Conservation (phyloP, 2,329 filamentous ascomycete species). For the Alternaria sp. region DNA sequence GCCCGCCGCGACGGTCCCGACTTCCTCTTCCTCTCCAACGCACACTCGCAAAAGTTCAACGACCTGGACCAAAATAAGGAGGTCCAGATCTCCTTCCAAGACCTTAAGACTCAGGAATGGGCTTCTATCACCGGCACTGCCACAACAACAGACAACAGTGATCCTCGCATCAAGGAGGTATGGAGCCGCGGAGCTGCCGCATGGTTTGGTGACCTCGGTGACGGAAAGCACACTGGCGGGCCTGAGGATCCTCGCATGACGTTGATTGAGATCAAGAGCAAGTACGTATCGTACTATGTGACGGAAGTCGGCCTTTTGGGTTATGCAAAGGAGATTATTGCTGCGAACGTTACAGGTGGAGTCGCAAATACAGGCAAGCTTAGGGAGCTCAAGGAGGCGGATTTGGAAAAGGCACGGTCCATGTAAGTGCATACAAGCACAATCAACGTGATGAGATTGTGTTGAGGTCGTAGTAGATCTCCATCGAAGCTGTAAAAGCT, state of each 20-base stretch:
- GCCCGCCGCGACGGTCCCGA: constrained; percentile 66
- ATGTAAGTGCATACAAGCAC: constrained; percentile 16
- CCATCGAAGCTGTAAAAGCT: constrained; percentile 8
- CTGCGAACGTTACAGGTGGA: constrained; percentile 49
- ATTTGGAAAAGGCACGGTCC: constrained; percentile 54
- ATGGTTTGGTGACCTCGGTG: constrained; percentile 62
- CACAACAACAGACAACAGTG: constrained; percentile 53
- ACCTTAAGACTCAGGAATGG: constrained; percentile 59
- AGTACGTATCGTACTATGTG: constrained; percentile 53
- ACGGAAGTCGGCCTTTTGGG: constrained; percentile 48
- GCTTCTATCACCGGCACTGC: constrained; percentile 57
- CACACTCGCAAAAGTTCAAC: constrained; percentile 57
- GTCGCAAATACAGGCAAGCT: constrained; percentile 55
- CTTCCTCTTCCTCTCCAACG: constrained; percentile 62
- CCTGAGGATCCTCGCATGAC: constrained; percentile 59
- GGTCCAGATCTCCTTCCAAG: constrained; percentile 58
- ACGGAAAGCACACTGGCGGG: constrained; percentile 58
- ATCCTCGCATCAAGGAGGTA: constrained; percentile 60
- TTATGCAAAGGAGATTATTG: constrained; percentile 52
- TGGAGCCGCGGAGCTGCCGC: constrained; percentile 52
- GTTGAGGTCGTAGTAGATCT: constrained; percentile 8
- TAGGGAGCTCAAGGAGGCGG: constrained; percentile 59
- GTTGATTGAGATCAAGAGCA: constrained; percentile 51
- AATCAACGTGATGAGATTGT: background rate
- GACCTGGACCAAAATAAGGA: constrained; percentile 56